phyloP scores from a whole-genome alignment of 2,329 filamentous ascomycete species.

The Ceratocystis diversiconidia region DNA sequence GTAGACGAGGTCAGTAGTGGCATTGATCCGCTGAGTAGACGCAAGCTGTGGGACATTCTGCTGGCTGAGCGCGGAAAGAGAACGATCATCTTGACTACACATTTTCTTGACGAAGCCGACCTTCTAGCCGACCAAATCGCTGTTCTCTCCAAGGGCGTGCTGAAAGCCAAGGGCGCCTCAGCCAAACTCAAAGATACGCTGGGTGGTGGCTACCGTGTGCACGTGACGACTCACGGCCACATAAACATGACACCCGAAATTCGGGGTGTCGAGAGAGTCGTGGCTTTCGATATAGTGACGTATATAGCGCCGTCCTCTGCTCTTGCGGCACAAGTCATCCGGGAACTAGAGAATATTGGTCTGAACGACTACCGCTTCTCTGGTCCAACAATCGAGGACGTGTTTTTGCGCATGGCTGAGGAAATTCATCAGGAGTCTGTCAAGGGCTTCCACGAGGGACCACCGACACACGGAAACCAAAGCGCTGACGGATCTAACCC shows the following conservation, averaged over 20 bases:
- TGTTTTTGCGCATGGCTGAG: slow-evolving; percentile 74
- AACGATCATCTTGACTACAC: slow-evolving; percentile 79
- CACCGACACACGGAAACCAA: slow-evolving; percentile 20
- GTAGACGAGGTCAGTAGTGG: slow-evolving; percentile 86
- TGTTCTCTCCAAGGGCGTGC: slow-evolving; percentile 68
- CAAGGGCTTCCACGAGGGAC: slow-evolving; percentile 27
- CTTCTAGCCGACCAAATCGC: slow-evolving; percentile 78
- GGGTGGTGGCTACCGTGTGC: slow-evolving; percentile 73
- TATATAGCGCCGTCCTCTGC: slow-evolving; percentile 58
- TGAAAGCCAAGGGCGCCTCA: slow-evolving; percentile 71
- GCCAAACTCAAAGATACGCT: slow-evolving; percentile 71
- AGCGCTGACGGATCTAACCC: slow-evolving; percentile 19
- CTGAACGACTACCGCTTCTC: slow-evolving; percentile 71
- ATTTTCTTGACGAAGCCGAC: slow-evolving; percentile 89
- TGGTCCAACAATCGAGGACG: slow-evolving; percentile 82
- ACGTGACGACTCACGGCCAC: slow-evolving; percentile 38
- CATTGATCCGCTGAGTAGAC: slow-evolving; percentile 68
- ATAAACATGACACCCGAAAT: slow-evolving; percentile 33
- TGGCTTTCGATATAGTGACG: slow-evolving; percentile 54
- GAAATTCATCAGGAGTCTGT: slow-evolving; percentile 40
- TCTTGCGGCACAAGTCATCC: slow-evolving; percentile 57
- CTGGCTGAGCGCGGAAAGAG: slow-evolving; percentile 67
- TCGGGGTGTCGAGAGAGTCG: slow-evolving; percentile 41
- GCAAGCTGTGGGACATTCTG: slow-evolving; percentile 91
- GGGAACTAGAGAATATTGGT: slow-evolving; percentile 48